Percentiles rank a stretch among this genome's conserved stretches.
Conservation (phyloP, 305 asterid genomes). For the Caryopteris hybrid region DNA sequence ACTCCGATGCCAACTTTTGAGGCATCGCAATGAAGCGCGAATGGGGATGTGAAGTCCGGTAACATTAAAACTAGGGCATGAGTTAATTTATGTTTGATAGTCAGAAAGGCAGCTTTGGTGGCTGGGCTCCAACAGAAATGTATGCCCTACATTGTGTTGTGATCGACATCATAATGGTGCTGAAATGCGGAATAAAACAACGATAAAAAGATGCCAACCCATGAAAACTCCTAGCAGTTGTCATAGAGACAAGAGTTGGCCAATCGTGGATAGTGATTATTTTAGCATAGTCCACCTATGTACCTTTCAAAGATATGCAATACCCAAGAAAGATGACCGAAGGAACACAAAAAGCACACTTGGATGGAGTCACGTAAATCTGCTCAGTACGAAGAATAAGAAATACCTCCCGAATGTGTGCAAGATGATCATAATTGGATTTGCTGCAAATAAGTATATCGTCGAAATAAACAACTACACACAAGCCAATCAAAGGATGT, state of each 20-base stretch:
- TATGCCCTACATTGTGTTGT: background rate
- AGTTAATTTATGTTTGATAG: too few species aligned
- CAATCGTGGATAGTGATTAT: background rate
- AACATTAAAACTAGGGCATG: too few species aligned
- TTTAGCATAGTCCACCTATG: background rate
- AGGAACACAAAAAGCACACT: background rate
- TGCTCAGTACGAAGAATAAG: background rate
- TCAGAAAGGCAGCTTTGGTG: background rate
- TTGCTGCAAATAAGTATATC: background rate
- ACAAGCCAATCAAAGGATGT: background rate
- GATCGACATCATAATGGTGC: background rate
- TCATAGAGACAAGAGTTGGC: background rate
- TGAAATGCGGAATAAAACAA: background rate
- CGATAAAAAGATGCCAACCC: background rate
- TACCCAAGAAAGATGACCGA: background rate
- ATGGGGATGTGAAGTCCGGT: too few species aligned
- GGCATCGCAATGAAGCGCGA: too few species aligned
- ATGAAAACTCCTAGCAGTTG: background rate
- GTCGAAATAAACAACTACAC: background rate
- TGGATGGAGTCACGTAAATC: background rate
- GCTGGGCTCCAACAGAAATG: background rate
- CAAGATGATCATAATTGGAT: background rate
- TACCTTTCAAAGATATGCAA: background rate
- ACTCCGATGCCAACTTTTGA: too few species aligned
- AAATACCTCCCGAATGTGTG: background rate